Evolutionary conservation across 768 basidiomycete species (phyloP), one percentile per base, ranked within the genome.

Genomic region (Polyporus arcularius): DNA sequence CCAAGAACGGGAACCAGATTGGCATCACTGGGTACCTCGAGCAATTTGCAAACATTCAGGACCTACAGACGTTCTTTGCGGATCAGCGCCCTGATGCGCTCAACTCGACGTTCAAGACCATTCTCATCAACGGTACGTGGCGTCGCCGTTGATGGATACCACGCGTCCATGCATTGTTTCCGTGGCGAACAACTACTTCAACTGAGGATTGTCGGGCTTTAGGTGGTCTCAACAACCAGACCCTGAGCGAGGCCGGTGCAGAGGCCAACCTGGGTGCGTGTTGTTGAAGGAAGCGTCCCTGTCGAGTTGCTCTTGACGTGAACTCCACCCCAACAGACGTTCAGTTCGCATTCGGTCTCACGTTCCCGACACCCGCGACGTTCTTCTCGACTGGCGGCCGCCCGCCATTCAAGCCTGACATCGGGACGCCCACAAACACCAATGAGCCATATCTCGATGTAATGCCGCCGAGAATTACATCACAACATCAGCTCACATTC

Each of bases 171-270:
- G 35, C 35, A 35, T 35, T 35, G 35, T 35, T 35, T 35, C 35
- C 35, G 11, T 11, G 6, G 35, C 35, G 35, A 35, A 11, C 6
- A 35, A 35, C 11, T 6, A 35, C 35, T 7, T 11, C 7, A 35
- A 26, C 42, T 45, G 32, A 30, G 38, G 71, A 40, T 69, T 4
- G 11, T 42, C 26, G 57, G 39, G 39, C 18, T 38, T 43, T 56
- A 88, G 89, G 82, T 51, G 88, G 87, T 2, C 41, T 74, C 59
- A 88, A 91, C 67, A 78, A 80, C 59, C 88, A 92, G 68, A 82
- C 64, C 49, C 45, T 74, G n/a, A 72, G 71, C 0, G 72, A 75
- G 14, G 84, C 88, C 15, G 88, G 88, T 1, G 67, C 58, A 4
- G 90, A 92, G 70, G 89, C 88, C 3, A 79, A 87, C 62, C 73